These are phyloP conservation scores for Fraxinus albicans DNA, from an alignment of 305 asterid genomes.

Conservation along the genomic window DNA sequence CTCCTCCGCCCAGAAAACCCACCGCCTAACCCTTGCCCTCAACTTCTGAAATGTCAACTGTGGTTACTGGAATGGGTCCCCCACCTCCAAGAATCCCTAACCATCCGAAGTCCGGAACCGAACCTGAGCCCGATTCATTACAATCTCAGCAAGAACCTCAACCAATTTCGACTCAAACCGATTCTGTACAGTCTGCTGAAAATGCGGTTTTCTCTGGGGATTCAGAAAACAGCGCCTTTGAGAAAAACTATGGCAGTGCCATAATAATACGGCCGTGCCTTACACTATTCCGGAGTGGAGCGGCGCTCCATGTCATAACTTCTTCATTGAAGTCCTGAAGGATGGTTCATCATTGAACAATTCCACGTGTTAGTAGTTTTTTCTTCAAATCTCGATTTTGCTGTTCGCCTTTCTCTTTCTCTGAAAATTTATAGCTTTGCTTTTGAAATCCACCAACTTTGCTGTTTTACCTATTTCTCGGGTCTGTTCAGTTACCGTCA, in stretches of 20 bases:
- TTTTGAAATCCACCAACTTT: neutral
- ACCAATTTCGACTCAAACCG: constrained; percentile 27
- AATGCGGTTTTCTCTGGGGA: constrained; percentile 22
- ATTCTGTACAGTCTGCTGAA: constrained; percentile 11
- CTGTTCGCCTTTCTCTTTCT: neutral
- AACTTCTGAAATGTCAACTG: neutral
- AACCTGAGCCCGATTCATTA: constrained; percentile 27
- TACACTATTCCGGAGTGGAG: constrained; percentile 84
- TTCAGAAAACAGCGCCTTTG: constrained; percentile 25
- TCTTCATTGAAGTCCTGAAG: constrained; percentile 76
- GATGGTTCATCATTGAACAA: constrained; percentile 72
- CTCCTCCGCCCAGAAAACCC: constrained; percentile 32
- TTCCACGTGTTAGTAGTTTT: constrained; percentile 62
- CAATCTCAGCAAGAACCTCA: constrained; percentile 25
- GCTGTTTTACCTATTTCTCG: neutral
- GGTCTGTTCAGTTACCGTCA: constrained; percentile 1
- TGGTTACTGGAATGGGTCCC: neutral
- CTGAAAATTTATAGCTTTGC: neutral
- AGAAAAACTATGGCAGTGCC: constrained; percentile 33
- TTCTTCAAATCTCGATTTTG: constrained; percentile 1
- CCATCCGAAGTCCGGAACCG: neutral
- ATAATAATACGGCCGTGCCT: constrained; percentile 48
- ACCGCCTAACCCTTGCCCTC: constrained; percentile 6
- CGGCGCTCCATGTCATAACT: constrained; percentile 64
- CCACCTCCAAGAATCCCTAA: neutral